phyloP scores from a whole-genome alignment of 345 rosid genomes.

The Dimocarpus longan region DNA sequence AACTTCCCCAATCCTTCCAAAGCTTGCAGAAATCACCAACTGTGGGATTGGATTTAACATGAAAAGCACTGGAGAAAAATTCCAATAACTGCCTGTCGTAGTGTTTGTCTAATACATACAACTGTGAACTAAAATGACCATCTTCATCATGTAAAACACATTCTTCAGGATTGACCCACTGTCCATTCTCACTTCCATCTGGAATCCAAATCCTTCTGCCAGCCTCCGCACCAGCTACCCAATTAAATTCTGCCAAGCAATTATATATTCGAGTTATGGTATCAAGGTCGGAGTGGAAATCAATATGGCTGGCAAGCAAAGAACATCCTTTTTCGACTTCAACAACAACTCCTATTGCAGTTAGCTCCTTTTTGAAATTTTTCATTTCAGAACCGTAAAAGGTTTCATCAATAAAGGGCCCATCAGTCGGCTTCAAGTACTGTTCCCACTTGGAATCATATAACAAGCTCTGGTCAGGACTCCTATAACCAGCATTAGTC shows the following conservation, averaged over 20 bases:
- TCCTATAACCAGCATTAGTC: slow-evolving; percentile 51
- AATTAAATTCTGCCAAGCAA: slow-evolving; percentile 33
- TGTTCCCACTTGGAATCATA: slow-evolving; percentile 42
- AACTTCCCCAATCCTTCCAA: slow-evolving; percentile 69
- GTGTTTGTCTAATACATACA: slow-evolving; percentile 53
- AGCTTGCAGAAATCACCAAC: slow-evolving; percentile 57
- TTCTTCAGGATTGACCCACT: slow-evolving; percentile 51
- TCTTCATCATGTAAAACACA: slow-evolving; percentile 56
- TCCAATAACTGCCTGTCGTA: slow-evolving; percentile 29
- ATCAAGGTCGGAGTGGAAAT: slow-evolving; percentile 39
- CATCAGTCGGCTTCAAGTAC: slow-evolving; percentile 48
- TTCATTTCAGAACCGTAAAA: slow-evolving; percentile 48
- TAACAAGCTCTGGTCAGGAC: slow-evolving; percentile 52
- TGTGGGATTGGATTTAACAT: slow-evolving; percentile 47
- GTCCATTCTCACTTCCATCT: slow-evolving; percentile 31
- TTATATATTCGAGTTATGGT: slow-evolving; percentile 52
- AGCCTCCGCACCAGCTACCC: slow-evolving; percentile 38
- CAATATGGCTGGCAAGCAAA: slow-evolving; percentile 44
- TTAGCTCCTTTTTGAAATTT: slow-evolving; percentile 43
- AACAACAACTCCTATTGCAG: slow-evolving; percentile 47
- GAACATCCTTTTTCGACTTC: slow-evolving; percentile 30
- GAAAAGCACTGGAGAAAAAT: slow-evolving; percentile 47
- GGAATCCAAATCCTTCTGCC: slow-evolving; percentile 58
- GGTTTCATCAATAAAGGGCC: slow-evolving; percentile 71
- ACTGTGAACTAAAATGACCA: slow-evolving; percentile 46